Conservation (phyloP, 2,329 filamentous ascomycete genomes). For the Albifimbria verrucaria region DNA sequence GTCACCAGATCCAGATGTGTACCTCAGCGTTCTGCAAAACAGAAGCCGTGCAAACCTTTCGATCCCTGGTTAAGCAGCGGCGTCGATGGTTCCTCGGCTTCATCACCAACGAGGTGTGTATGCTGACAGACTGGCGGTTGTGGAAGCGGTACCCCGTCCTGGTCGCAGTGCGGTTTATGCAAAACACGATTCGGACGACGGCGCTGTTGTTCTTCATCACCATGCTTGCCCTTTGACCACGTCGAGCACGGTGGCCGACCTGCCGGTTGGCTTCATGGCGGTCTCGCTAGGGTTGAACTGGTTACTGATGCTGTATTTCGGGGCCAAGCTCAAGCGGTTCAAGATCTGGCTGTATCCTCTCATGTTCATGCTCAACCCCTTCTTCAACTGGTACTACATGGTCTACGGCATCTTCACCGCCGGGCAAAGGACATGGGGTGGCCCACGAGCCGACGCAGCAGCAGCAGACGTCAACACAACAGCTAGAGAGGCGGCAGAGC, state of each 20-base stretch:
- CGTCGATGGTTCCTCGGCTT: constrained; percentile 96
- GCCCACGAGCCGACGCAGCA: constrained; percentile 84
- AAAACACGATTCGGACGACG: constrained; percentile 94
- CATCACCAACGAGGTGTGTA: constrained; percentile 96
- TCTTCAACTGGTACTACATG: constrained; percentile 99
- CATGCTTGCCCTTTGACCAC: constrained; percentile 83
- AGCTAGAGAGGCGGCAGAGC: constrained; percentile 78
- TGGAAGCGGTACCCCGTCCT: constrained; percentile 90
- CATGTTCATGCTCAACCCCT: constrained; percentile 94
- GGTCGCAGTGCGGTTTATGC: constrained; percentile 83
- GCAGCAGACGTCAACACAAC: constrained; percentile 73
- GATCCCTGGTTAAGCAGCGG: constrained; percentile 85
- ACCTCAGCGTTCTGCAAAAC: constrained; percentile 98
- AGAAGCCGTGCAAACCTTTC: constrained; percentile 87
- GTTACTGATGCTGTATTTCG: constrained; percentile 95
- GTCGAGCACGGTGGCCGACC: constrained; percentile 69
- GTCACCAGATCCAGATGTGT: constrained; percentile 97
- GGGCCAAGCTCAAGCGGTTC: constrained; percentile 77
- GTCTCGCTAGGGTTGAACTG: constrained; percentile 92
- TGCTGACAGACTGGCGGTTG: constrained; percentile 90
- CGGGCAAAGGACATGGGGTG: constrained; percentile 92
- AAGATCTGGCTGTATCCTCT: constrained; percentile 94
- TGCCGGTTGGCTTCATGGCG: constrained; percentile 90
- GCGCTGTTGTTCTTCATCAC: constrained; percentile 93
- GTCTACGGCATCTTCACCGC: constrained; percentile 95